A percentile compares a stretch with the other conserved stretches of the same genome.
Conservation (phyloP, 2,329 filamentous ascomycete species). For the Trichoderma afroharzianum region DNA sequence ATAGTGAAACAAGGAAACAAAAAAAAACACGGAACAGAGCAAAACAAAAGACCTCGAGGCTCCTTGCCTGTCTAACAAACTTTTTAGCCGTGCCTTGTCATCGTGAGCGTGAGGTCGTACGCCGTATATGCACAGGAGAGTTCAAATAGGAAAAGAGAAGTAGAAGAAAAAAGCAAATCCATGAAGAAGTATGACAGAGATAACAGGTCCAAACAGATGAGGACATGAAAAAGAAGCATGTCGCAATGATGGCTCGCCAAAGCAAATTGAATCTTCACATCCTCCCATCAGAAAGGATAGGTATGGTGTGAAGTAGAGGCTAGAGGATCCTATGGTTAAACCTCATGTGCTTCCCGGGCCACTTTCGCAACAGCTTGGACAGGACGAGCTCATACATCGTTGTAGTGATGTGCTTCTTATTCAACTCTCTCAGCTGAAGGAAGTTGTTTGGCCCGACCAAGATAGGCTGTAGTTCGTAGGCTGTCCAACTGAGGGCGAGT, state of each 20-base stretch:
- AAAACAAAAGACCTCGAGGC: neutral
- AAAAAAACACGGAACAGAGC: neutral
- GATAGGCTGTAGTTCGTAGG: neutral
- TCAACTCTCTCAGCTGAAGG: neutral
- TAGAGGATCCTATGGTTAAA: neutral
- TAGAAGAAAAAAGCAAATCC: neutral
- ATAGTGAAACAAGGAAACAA: neutral
- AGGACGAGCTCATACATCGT: neutral
- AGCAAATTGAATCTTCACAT: neutral
- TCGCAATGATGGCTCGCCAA: neutral
- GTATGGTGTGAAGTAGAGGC: constrained; percentile 23
- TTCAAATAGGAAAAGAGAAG: neutral
- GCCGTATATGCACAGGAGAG: neutral
- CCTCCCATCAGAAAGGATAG: neutral
- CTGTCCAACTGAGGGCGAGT: neutral
- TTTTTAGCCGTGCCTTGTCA: neutral
- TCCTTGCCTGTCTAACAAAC: neutral
- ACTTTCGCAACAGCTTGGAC: neutral
- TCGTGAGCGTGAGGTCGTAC: neutral
- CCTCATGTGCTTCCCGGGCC: neutral
- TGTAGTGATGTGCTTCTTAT: neutral
- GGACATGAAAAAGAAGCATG: neutral
- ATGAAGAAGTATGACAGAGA: neutral
- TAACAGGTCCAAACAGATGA: neutral
- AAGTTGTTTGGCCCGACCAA: neutral